Conservation (phyloP, 768 basidiomycete genomes). For the Coprinopsis sp. region DNA sequence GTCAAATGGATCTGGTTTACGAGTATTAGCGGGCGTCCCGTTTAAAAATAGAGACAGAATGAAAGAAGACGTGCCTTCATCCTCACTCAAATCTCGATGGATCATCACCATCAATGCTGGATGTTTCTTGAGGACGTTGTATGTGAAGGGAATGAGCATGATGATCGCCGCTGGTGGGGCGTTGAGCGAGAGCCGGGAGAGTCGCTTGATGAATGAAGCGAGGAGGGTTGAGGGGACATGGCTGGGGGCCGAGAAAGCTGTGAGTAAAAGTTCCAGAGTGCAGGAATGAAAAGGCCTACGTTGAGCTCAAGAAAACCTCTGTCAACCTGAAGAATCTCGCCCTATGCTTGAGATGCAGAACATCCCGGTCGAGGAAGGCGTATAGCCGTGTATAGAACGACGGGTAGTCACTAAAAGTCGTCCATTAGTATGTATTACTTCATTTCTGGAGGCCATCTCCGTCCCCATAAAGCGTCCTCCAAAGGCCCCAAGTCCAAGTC, state of each 20-base stretch:
- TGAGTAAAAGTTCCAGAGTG: constrained; percentile 1
- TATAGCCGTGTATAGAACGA: constrained; percentile 93
- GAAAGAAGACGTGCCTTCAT: constrained; percentile 25
- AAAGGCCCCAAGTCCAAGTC: too few relatives aligned
- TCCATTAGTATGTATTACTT: not conserved
- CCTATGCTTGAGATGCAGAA: constrained; percentile 89
- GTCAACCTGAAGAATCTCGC: constrained; percentile 92
- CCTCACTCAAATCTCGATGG: constrained; percentile 48
- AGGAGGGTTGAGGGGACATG: constrained; percentile 88
- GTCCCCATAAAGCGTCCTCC: too few relatives aligned
- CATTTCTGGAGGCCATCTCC: constrained; percentile 6
- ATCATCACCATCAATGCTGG: constrained; percentile 92
- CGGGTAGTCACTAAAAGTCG: constrained; percentile 81
- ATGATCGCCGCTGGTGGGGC: constrained; percentile 90
- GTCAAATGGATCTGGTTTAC: constrained; percentile 58
- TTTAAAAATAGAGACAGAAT: not conserved
- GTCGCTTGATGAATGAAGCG: constrained; percentile 91
- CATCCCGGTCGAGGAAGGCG: constrained; percentile 78
- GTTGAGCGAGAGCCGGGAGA: constrained; percentile 75
- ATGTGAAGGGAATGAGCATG: constrained; percentile 88
- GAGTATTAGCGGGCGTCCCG: not conserved
- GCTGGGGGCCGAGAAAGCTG: constrained; percentile 25
- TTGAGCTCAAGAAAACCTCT: constrained; percentile 87
- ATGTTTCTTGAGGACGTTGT: constrained; percentile 90
- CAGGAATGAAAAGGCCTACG: constrained; percentile 46